A percentile compares a stretch with the other conserved stretches of the same genome.
phyloP scores from a whole-genome alignment of 352 stramenopile genomes.

The Globisporangium irregulare region DNA sequence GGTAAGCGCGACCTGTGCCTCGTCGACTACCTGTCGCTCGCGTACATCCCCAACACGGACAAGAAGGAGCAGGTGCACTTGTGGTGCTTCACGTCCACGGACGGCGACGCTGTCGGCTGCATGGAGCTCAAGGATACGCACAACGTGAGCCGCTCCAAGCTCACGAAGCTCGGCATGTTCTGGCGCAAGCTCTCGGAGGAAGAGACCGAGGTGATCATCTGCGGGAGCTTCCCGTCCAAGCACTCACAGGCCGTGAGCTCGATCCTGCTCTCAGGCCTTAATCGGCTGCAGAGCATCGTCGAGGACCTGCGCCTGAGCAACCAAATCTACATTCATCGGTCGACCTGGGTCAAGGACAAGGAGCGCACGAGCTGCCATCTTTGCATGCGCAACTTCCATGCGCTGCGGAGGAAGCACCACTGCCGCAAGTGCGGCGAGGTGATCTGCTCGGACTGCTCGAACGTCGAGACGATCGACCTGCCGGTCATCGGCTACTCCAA shows the following conservation, averaged over 20 bases:
- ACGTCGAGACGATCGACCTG: conserved; percentile 64
- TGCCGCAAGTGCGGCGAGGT: conserved; percentile 81
- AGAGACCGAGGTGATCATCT: conserved; percentile 78
- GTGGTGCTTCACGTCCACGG: conserved; percentile 75
- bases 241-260: conserved; percentile 53
- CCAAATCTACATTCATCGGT: conserved; percentile 69
- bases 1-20: conserved; percentile 69
- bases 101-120: conserved; percentile 76
- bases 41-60: conserved; percentile 59
- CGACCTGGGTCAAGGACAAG: conserved; percentile 75
- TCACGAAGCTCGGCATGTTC: conserved; percentile 72
- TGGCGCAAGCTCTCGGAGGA: conserved; percentile 65
- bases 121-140: conserved; percentile 76
- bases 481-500: conserved; percentile 78
- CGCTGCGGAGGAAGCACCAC: conserved; percentile 74
- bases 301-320: conserved; percentile 74
- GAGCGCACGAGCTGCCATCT: conserved; percentile 68
- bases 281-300: conserved; percentile 58
- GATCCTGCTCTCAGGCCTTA: conserved; percentile 50
- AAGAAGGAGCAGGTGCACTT: conserved; percentile 53
- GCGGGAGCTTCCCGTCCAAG: conserved; percentile 73
- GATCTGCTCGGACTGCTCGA: conserved; percentile 78
- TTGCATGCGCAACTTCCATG: conserved; percentile 78
- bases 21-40: conserved; percentile 68
- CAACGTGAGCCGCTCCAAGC: conserved; percentile 43